Evolutionary conservation across 1,284 basidiomycete genomes (phyloP).

Genomic region (Marasmius fiardii): DNA sequence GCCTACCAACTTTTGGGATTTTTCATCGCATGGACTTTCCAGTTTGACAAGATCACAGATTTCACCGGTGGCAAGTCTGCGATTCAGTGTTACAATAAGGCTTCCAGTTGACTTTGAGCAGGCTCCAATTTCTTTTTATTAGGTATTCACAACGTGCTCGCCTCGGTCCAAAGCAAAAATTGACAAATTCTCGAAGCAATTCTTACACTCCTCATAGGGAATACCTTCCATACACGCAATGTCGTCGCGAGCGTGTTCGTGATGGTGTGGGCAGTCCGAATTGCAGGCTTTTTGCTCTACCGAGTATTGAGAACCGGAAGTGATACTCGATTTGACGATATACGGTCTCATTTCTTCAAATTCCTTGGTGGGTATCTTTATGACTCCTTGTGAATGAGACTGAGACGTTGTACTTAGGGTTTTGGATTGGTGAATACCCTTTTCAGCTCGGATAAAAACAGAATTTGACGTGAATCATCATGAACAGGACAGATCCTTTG

Average conservation of each 20-base stretch:
- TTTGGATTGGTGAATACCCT: slow-evolving; percentile 61
- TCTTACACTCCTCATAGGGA: slow-evolving; percentile 48
- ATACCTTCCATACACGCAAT: slow-evolving; percentile 59
- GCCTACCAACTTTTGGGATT: slow-evolving; percentile 69
- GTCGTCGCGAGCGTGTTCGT: slow-evolving; percentile 56
- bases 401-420: no score
- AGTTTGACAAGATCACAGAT: slow-evolving; percentile 76
- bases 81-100: neutral
- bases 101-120: slow-evolving; percentile 17
- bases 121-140: slow-evolving; percentile 70
- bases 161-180: no score
- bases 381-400: neutral
- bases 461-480: no score
- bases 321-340: slow-evolving; percentile 66
- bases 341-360: slow-evolving; percentile 63
- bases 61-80: slow-evolving; percentile 51
- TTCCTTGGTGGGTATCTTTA: slow-evolving; percentile 46
- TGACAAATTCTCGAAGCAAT: no score
- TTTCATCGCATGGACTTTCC: slow-evolving; percentile 63
- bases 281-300: slow-evolving; percentile 62
- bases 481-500: slow-evolving; percentile 49
- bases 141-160: no score
- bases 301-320: slow-evolving; percentile 65
- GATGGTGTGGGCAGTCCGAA: slow-evolving; percentile 62
- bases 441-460: no score